Percentiles rank a stretch among this genome's conserved stretches.
phyloP scores from a whole-genome alignment of 148 eudicot species.

The Bassia scoparia region DNA sequence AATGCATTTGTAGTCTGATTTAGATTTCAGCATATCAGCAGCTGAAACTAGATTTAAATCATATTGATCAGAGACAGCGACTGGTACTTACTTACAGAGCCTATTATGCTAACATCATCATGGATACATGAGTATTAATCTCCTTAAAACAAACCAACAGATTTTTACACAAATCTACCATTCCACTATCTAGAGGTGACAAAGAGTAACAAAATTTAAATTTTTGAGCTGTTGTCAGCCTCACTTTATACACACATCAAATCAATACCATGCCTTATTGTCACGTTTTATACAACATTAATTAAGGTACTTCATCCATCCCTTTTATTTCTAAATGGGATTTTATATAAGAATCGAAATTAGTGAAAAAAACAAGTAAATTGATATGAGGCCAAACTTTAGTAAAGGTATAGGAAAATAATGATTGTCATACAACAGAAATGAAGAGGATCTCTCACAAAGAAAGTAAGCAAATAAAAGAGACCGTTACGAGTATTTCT shows the following conservation, averaged over 20 bases:
- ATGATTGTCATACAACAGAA: too few species aligned
- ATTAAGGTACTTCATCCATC: too few species aligned
- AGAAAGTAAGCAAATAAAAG: background rate
- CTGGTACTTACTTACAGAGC: background rate
- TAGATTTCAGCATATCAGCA: background rate
- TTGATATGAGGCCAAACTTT: too few species aligned
- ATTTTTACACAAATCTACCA: background rate
- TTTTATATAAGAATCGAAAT: too few species aligned
- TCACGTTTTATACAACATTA: too few species aligned
- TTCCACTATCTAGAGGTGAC: background rate
- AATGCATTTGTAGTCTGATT: constrained; percentile 1
- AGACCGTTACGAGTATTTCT: too few species aligned
- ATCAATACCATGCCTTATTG: background rate
- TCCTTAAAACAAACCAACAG: background rate
- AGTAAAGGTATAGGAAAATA: too few species aligned
- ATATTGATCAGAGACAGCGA: constrained; percentile 5
- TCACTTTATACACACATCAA: background rate
- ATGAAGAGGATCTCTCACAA: too few species aligned
- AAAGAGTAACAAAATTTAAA: background rate
- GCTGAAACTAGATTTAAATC: background rate
- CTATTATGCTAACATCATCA: background rate
- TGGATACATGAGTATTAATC: too few species aligned
- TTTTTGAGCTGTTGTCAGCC: background rate
- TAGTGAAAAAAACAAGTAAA: too few species aligned
- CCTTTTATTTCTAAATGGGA: too few species aligned